phyloP scores from a whole-genome alignment of 2,329 filamentous ascomycete genomes.

The Fusarium bactridioides region DNA sequence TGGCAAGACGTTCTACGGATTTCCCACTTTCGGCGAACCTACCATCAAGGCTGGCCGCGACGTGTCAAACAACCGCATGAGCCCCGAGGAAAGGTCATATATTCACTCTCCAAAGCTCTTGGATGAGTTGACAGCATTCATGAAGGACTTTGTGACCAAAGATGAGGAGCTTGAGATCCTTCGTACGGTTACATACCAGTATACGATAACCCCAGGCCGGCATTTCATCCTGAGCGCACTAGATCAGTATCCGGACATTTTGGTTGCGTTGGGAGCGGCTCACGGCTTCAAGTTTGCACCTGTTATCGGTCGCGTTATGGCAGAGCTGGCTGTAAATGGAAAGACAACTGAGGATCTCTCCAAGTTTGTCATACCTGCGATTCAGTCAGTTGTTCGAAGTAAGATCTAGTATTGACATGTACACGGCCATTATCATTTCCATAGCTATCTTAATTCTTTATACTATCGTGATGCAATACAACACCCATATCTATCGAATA shows the following conservation, averaged over 20 bases:
- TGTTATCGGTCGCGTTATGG: neutral
- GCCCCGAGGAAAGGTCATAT: neutral
- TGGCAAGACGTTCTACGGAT: neutral
- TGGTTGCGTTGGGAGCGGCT: neutral
- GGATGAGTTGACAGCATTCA: neutral
- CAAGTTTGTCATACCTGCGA: neutral
- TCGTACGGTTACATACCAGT: neutral
- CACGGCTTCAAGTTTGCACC: conserved; percentile 2
- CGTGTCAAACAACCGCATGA: neutral
- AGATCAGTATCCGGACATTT: neutral
- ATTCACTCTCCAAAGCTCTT: neutral
- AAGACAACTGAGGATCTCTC: neutral
- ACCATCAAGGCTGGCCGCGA: neutral
- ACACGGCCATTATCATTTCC: rapidly evolving
- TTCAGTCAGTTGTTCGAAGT: neutral
- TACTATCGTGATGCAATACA: rapidly evolving
- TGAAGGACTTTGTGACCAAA: neutral
- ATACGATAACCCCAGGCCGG: neutral
- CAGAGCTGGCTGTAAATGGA: neutral
- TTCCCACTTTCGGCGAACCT: neutral
- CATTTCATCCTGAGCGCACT: neutral
- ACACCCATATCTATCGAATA: too few species aligned
- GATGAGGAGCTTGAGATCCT: neutral
- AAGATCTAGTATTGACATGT: neutral
- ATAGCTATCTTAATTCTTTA: neutral